These are phyloP conservation scores for Aspergillus sp. DNA, from an alignment of 2,329 filamentous ascomycete species.

Conservation along the genomic window DNA sequence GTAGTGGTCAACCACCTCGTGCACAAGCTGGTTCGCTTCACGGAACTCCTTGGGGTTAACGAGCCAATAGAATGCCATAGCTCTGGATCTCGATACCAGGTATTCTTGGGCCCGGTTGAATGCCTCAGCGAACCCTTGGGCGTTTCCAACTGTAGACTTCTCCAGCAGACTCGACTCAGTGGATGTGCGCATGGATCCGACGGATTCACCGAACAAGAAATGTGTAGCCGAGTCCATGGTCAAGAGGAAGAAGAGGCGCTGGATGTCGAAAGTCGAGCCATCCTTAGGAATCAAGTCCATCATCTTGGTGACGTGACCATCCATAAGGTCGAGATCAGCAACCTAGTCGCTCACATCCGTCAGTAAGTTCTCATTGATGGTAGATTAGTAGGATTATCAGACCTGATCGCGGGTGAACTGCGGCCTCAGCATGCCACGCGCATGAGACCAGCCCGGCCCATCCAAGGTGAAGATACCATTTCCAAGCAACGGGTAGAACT, in stretches of 20 bases:
- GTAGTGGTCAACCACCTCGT: constrained; percentile 53
- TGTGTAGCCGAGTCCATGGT: constrained; percentile 85
- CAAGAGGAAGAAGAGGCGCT: constrained; percentile 76
- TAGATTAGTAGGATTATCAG: no score
- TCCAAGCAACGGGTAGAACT: constrained; percentile 50
- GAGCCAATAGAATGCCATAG: constrained; percentile 41
- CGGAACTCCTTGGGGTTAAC: constrained; percentile 43
- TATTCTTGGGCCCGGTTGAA: constrained; percentile 40
- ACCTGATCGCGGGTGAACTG: constrained; percentile 86
- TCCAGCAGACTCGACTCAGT: constrained; percentile 54
- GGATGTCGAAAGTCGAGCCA: constrained; percentile 63
- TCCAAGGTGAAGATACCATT: constrained; percentile 68
- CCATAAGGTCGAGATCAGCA: constrained; percentile 73
- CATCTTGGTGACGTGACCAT: constrained; percentile 72
- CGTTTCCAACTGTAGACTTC: constrained; percentile 34
- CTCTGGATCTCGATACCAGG: constrained; percentile 31
- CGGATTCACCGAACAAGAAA: constrained; percentile 78
- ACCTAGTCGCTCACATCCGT: constrained; percentile 21
- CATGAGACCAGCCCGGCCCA: constrained; percentile 74
- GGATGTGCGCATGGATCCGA: constrained; percentile 54
- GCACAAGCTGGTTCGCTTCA: constrained; percentile 44
- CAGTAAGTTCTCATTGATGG: neutral
- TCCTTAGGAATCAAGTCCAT: constrained; percentile 61
- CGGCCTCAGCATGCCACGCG: constrained; percentile 76
- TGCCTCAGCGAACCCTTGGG: constrained; percentile 38